A percentile compares a stretch with the other conserved stretches of the same genome.
Evolutionary conservation across 2,329 filamentous ascomycete species (phyloP).

Genomic region (Bipolaris bicolor): DNA sequence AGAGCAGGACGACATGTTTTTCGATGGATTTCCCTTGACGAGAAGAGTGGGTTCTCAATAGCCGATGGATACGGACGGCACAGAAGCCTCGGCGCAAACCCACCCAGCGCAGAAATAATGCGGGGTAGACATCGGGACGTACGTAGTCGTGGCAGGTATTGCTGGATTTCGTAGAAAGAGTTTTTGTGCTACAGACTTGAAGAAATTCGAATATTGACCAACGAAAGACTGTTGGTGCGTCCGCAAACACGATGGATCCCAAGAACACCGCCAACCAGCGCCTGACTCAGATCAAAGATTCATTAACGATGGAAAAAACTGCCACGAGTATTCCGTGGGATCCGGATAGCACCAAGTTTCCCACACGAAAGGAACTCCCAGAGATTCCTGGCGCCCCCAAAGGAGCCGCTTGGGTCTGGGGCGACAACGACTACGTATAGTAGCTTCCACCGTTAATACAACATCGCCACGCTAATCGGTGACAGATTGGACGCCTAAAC

Average conservation of each 20-base stretch:
- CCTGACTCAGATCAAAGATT: slow-evolving; percentile 54
- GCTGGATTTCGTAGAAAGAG: background rate
- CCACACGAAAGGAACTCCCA: slow-evolving; percentile 60
- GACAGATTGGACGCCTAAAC: slow-evolving; percentile 59
- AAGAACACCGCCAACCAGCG: slow-evolving; percentile 45
- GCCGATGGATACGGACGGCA: background rate
- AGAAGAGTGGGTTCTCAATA: background rate
- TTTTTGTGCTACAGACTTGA: background rate
- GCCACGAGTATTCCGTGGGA: slow-evolving; percentile 60
- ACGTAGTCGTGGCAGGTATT: background rate
- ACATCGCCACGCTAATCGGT: background rate
- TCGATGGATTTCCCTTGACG: background rate
- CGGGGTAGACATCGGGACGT: slow-evolving; percentile 11
- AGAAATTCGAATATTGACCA: background rate
- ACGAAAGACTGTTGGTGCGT: background rate
- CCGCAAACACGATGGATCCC: slow-evolving; percentile 39
- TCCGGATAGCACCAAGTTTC: slow-evolving; percentile 60
- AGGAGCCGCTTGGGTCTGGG: slow-evolving; percentile 67
- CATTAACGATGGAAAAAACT: slow-evolving; percentile 54
- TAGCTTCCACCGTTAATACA: background rate
- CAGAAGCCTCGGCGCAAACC: slow-evolving; percentile 2
- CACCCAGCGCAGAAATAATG: slow-evolving; percentile 5
- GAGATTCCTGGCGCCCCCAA: slow-evolving; percentile 59
- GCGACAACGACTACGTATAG: slow-evolving; percentile 58
- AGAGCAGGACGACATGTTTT: background rate